Conservation (phyloP, 1,284 basidiomycete genomes). For the Farysia itapuensis region DNA sequence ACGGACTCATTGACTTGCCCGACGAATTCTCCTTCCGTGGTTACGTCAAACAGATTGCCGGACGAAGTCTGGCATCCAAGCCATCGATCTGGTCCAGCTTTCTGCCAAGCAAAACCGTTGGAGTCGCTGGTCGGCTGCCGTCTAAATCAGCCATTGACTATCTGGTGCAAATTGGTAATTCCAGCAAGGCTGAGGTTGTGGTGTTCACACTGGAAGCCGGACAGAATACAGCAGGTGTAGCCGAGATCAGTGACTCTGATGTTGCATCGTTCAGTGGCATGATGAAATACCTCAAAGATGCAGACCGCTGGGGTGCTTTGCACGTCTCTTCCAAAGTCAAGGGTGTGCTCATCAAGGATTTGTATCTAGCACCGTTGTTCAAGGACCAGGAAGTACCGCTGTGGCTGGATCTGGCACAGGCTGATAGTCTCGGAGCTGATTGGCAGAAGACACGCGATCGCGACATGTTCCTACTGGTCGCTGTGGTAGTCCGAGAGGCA, state of each 20-base stretch:
- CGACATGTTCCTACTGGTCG: conserved; percentile 47
- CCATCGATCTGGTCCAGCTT: conserved; percentile 30
- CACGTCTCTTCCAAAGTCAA: conserved; percentile 36
- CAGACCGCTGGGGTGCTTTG: conserved; percentile 51
- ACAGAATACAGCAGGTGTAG: conserved; percentile 7
- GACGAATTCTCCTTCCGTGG: conserved; percentile 51
- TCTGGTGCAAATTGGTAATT: conserved; percentile 44
- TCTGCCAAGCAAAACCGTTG: conserved; percentile 34
- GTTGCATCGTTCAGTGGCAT: conserved; percentile 16
- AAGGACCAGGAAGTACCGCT: conserved; percentile 44
- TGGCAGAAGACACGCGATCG: conserved; percentile 24
- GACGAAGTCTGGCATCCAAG: conserved; percentile 11
- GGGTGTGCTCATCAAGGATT: conserved; percentile 52
- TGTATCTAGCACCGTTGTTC: conserved; percentile 51
- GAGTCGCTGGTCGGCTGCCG: conserved; percentile 55
- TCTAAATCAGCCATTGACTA: conserved; percentile 48
- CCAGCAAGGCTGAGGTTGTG: conserved; percentile 48
- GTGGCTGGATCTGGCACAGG: conserved; percentile 46
- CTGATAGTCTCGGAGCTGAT: conserved; percentile 29
- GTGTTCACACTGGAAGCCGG: conserved; percentile 44
- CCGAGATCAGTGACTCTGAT: conserved; percentile 7
- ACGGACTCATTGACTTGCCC: conserved; percentile 56
- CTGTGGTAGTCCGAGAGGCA: conserved; percentile 43
- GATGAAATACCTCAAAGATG: conserved; percentile 23
- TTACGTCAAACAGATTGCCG: conserved; percentile 47